Conservation (phyloP, 2,329 filamentous ascomycete species). For the Fusarium scirpi region DNA sequence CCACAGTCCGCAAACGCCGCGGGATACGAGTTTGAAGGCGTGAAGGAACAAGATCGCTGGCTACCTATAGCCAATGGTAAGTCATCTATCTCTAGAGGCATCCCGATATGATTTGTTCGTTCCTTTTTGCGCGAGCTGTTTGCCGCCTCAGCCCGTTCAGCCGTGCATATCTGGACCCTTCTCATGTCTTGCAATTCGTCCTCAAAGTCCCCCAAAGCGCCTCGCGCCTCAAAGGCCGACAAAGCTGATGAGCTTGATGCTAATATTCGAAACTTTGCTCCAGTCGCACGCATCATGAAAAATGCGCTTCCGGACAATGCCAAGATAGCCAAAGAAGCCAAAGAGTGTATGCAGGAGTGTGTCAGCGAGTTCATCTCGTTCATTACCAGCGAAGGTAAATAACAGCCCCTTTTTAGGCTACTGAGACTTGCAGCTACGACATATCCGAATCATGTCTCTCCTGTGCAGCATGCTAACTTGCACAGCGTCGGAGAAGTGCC, state of each 20-base stretch:
- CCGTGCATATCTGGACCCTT: slow-evolving; percentile 54
- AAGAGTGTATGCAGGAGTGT: slow-evolving; percentile 99
- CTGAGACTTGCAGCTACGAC: slow-evolving; percentile 21
- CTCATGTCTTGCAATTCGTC: slow-evolving; percentile 72
- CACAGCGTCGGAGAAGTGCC: slow-evolving; percentile 96
- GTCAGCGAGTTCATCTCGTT: slow-evolving; percentile 99
- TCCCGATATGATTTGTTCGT: slow-evolving; percentile 58
- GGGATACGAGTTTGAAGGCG: slow-evolving; percentile 88
- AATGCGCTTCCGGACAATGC: slow-evolving; percentile 96
- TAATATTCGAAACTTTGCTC: slow-evolving; percentile 93
- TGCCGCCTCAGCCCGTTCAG: slow-evolving; percentile 47
- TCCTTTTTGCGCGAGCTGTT: slow-evolving; percentile 45
- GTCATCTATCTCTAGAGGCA: slow-evolving; percentile 58
- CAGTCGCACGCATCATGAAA: slow-evolving; percentile 99
- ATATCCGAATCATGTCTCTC: slow-evolving; percentile 33
- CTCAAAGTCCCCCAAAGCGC: slow-evolving; percentile 63
- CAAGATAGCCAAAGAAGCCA: slow-evolving; percentile 98
- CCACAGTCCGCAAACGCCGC: slow-evolving; percentile 77
- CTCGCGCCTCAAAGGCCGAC: slow-evolving; percentile 61
- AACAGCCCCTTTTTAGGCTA: neutral
- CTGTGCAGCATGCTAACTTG: slow-evolving; percentile 40
- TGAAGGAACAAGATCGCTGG: slow-evolving; percentile 99
- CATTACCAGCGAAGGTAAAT: slow-evolving; percentile 97
- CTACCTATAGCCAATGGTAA: slow-evolving; percentile 99
- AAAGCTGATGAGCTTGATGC: slow-evolving; percentile 75